Percentiles rank a stretch among this genome's conserved stretches.
phyloP scores from a whole-genome alignment of 2,329 filamentous ascomycete genomes.

The Xylaria arbuscula region DNA sequence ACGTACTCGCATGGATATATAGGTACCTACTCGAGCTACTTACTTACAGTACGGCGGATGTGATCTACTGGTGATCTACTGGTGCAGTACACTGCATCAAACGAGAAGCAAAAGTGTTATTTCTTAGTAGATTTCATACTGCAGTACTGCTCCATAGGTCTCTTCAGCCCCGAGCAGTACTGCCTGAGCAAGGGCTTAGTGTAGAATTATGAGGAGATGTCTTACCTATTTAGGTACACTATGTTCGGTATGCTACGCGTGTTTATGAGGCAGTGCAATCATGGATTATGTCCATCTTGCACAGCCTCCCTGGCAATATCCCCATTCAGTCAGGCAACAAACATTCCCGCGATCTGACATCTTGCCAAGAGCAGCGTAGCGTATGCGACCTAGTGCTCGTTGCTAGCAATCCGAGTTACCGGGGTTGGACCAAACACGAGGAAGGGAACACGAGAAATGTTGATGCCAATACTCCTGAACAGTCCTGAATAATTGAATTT shows the following conservation, averaged over 20 bases:
- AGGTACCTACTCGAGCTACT: too few relatives aligned
- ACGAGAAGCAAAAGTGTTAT: too few relatives aligned
- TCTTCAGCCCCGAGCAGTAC: too few relatives aligned
- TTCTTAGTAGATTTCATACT: too few relatives aligned
- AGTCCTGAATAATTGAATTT: neutral
- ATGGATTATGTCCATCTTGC: neutral
- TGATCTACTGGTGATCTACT: too few relatives aligned
- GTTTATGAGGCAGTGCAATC: constrained; percentile 13
- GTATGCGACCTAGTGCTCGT: neutral
- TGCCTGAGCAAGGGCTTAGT: too few relatives aligned
- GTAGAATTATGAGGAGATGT: too few relatives aligned
- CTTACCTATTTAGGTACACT: too few relatives aligned
- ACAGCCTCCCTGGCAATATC: constrained; percentile 12
- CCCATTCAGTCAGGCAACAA: constrained; percentile 6
- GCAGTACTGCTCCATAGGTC: too few relatives aligned
- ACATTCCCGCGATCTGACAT: neutral
- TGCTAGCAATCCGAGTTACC: neutral
- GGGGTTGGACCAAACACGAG: constrained; percentile 1
- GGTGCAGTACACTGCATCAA: too few relatives aligned
- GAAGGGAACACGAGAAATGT: constrained; percentile 12
- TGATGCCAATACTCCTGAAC: neutral
- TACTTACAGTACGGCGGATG: too few relatives aligned
- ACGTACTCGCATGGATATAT: too few relatives aligned
- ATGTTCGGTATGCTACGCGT: neutral
- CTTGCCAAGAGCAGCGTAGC: neutral